These are phyloP conservation scores for Chrysoporthe austroafricana DNA, from an alignment of 2,329 filamentous ascomycete genomes.

Conservation along the genomic window DNA sequence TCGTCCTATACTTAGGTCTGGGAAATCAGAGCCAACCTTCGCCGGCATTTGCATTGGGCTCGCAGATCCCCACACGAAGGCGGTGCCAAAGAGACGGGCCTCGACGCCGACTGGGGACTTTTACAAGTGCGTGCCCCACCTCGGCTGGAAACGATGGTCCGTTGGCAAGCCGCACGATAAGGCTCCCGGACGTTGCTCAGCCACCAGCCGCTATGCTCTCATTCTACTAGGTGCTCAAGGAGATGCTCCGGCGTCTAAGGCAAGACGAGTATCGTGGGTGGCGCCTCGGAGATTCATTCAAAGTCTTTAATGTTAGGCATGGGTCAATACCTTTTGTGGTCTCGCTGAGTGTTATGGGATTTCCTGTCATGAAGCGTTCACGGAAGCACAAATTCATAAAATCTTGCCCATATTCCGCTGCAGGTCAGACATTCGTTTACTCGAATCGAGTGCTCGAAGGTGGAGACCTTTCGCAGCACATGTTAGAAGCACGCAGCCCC, in stretches of 20 bases:
- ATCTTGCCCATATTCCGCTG: background rate
- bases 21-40: background rate
- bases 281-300: background rate
- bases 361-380: background rate
- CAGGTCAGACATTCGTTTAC: background rate
- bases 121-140: too few species aligned
- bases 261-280: background rate
- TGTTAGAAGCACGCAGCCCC: background rate
- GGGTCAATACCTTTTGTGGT: background rate
- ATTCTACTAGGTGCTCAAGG: too few species aligned
- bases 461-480: background rate
- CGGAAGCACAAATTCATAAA: background rate
- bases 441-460: background rate
- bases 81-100: too few species aligned
- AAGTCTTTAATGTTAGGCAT: background rate
- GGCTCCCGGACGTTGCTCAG: too few species aligned
- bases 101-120: too few species aligned
- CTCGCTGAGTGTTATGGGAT: background rate
- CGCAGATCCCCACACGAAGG: background rate
- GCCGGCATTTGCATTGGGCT: background rate
- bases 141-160: too few species aligned
- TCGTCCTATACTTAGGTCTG: background rate
- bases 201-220: too few species aligned
- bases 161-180: too few species aligned
- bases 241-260: too few species aligned